Evolutionary conservation across 768 basidiomycete genomes (phyloP).

Genomic region (Cystobasidium tubakii): DNA sequence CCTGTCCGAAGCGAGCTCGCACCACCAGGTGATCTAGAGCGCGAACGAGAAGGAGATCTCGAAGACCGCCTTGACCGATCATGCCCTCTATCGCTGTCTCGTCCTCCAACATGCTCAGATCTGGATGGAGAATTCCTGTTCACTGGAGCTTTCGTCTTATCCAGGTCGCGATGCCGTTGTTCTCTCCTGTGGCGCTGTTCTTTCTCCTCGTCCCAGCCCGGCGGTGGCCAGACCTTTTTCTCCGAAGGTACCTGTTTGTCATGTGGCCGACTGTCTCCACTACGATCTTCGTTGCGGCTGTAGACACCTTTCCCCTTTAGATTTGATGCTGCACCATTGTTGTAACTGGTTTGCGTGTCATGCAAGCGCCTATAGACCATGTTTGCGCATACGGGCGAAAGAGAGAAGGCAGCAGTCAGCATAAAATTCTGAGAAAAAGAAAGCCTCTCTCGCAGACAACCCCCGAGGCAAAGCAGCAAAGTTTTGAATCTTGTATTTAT

Average conservation of each 20-base stretch:
- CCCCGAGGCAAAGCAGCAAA: background rate
- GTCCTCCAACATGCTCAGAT: background rate
- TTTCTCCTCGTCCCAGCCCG: conserved; percentile 7
- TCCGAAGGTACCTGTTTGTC: background rate
- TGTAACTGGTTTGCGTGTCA: background rate
- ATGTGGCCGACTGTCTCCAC: background rate
- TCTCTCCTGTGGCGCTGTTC: background rate
- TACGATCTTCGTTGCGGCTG: background rate
- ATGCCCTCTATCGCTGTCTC: background rate
- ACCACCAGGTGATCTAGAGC: conserved; percentile 1
- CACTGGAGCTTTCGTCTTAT: background rate
- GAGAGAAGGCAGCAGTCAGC: background rate
- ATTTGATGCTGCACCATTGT: background rate
- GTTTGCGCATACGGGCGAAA: background rate
- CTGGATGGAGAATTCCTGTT: background rate
- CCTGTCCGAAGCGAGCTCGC: background rate
- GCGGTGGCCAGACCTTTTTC: conserved; percentile 12
- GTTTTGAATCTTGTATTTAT: background rate
- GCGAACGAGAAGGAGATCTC: background rate
- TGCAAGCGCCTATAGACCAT: background rate
- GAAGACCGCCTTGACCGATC: background rate
- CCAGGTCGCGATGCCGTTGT: background rate
- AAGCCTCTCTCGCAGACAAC: background rate
- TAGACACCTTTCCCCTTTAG: background rate
- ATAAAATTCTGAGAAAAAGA: background rate